Conservation (phyloP, 345 rosid genomes). For the Anastatica hierochuntica region DNA sequence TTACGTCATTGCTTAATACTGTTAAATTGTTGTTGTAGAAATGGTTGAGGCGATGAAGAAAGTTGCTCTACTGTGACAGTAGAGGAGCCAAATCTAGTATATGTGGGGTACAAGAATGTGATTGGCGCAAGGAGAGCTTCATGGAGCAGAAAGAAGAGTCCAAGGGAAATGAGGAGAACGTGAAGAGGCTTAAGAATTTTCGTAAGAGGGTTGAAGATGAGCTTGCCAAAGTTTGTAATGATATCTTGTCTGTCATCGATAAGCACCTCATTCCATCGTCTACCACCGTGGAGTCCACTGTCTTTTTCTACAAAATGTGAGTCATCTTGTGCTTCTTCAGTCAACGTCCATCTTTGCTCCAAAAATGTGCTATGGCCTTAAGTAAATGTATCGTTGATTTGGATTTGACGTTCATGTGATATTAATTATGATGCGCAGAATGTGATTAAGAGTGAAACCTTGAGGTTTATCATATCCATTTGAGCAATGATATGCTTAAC, state of each 20-base stretch:
- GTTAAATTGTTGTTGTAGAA: slow-evolving; percentile 26
- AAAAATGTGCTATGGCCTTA: neutral
- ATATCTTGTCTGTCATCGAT: slow-evolving; percentile 33
- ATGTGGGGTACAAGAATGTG: slow-evolving; percentile 66
- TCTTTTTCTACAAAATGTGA: slow-evolving; percentile 49
- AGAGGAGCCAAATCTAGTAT: slow-evolving; percentile 58
- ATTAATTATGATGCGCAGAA: neutral
- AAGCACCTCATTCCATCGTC: slow-evolving; percentile 44
- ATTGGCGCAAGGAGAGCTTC: slow-evolving; percentile 60
- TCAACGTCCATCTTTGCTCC: neutral
- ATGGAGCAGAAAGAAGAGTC: slow-evolving; percentile 65
- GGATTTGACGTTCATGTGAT: neutral
- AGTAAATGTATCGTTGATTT: neutral
- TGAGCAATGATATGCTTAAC: slow-evolving; percentile 1
- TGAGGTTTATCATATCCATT: too few species aligned
- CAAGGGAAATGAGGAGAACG: slow-evolving; percentile 38
- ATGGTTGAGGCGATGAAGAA: slow-evolving; percentile 66
- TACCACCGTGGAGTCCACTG: slow-evolving; percentile 35
- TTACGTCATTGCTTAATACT: neutral
- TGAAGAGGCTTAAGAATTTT: slow-evolving; percentile 39
- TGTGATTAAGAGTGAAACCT: neutral
- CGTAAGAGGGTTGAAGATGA: slow-evolving; percentile 38
- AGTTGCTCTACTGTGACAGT: slow-evolving; percentile 43
- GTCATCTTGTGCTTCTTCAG: slow-evolving; percentile 3
- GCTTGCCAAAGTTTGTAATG: slow-evolving; percentile 37